phyloP scores from a whole-genome alignment of 139 green algal species.

The Gonium pectorale region DNA sequence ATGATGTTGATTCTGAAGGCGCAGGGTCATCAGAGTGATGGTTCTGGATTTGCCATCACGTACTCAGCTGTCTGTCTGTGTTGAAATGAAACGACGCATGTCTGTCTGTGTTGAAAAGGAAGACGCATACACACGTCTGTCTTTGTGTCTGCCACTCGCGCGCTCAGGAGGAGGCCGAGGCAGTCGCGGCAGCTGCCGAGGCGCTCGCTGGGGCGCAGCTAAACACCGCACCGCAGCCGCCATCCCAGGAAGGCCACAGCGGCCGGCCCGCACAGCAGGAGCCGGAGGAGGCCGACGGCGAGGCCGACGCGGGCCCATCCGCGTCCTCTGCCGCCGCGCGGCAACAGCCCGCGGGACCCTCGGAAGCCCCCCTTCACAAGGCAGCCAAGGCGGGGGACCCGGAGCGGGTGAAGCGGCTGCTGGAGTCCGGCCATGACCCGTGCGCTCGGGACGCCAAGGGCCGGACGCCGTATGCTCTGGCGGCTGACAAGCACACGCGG shows the following conservation, averaged over 20 bases:
- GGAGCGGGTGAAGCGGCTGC: constrained; percentile 58
- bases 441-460: constrained; percentile 61
- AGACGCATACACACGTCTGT: no score
- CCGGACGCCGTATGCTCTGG: constrained; percentile 73
- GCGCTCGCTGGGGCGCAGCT: constrained; percentile 3
- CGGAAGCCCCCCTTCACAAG: constrained; percentile 55
- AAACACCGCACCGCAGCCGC: background rate
- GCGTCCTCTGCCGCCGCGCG: no score
- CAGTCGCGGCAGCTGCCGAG: background rate
- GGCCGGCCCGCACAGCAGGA: no score
- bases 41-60: no score
- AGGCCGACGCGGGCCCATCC: no score
- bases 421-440: constrained; percentile 60
- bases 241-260: background rate
- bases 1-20: no score
- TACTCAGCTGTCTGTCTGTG: no score
- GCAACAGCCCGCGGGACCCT: background rate
- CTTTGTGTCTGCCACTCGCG: no score
- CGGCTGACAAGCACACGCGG: constrained; percentile 70
- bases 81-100: no score
- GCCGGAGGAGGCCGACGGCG: no score
- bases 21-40: no score
- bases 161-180: constrained; percentile 21
- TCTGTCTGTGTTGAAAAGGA: no score
- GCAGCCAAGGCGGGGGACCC: constrained; percentile 64